These are phyloP conservation scores for Lentinula guzmanii DNA, from an alignment of 768 basidiomycete species.

Conservation along the genomic window DNA sequence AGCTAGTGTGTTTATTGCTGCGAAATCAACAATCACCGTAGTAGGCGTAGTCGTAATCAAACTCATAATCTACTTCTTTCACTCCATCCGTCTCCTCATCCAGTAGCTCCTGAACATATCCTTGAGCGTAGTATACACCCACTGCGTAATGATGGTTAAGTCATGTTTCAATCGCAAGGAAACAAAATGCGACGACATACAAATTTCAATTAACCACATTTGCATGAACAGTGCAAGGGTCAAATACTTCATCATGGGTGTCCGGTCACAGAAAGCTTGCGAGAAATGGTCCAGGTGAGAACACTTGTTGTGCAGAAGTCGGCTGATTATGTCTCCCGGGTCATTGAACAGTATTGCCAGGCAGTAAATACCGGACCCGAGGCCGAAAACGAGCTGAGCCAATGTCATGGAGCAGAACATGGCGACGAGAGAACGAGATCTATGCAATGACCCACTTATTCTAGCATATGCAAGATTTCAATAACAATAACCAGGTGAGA, in stretches of 20 bases:
- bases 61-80: slow-evolving; percentile 3
- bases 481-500: not conserved
- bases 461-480: not conserved
- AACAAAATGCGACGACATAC: not conserved
- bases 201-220: not conserved
- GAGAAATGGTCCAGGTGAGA: not conserved
- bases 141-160: not conserved
- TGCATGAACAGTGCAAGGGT: not conserved
- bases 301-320: not conserved
- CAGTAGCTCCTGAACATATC: not conserved
- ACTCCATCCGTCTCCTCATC: not conserved
- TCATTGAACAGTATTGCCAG: not conserved
- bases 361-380: slow-evolving; percentile 1
- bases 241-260: not conserved
- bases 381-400: slow-evolving; percentile 1
- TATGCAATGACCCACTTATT: not conserved
- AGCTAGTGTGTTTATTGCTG: not conserved
- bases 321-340: not conserved
- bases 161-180: not conserved
- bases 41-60: not conserved
- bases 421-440: not conserved
- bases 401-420: slow-evolving; percentile 3
- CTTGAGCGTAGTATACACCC: not conserved
- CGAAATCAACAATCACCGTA: not conserved
- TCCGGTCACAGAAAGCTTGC: not conserved